Conservation (phyloP, 345 rosid species). For the Angophora floribunda region DNA sequence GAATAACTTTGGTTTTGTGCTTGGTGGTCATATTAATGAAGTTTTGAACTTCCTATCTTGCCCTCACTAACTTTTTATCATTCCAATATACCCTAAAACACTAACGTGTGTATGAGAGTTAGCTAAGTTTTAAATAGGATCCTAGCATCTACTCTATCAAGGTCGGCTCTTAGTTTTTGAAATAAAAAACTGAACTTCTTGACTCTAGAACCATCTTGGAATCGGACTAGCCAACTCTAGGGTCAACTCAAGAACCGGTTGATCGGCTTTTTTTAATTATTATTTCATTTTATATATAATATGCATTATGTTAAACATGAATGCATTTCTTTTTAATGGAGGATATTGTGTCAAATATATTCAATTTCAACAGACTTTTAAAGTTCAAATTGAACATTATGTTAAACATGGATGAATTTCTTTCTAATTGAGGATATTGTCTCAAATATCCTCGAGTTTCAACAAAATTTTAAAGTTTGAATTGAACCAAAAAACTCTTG, state of each 20-base stretch:
- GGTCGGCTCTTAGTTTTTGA: neutral
- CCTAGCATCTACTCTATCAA: fast-evolving
- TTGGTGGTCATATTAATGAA: neutral
- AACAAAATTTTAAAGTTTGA: neutral
- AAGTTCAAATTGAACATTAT: no score
- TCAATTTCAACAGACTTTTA: no score
- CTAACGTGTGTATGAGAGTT: neutral
- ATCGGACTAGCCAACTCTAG: neutral
- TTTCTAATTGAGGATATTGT: no score
- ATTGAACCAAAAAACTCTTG: neutral
- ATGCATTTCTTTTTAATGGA: neutral
- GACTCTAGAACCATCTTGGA: neutral
- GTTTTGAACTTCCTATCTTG: neutral
- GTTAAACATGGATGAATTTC: no score
- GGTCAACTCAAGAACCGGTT: neutral
- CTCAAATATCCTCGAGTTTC: neutral
- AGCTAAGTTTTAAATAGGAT: neutral
- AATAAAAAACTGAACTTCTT: neutral
- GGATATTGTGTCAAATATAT: neutral
- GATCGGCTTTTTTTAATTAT: neutral
- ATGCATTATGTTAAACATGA: neutral
- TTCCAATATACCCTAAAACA: neutral
- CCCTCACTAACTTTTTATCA: neutral
- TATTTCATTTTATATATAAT: neutral
- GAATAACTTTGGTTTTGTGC: neutral